These are phyloP conservation scores for Aspergillus sp. DNA, from an alignment of 2,329 filamentous ascomycete species.

Conservation along the genomic window DNA sequence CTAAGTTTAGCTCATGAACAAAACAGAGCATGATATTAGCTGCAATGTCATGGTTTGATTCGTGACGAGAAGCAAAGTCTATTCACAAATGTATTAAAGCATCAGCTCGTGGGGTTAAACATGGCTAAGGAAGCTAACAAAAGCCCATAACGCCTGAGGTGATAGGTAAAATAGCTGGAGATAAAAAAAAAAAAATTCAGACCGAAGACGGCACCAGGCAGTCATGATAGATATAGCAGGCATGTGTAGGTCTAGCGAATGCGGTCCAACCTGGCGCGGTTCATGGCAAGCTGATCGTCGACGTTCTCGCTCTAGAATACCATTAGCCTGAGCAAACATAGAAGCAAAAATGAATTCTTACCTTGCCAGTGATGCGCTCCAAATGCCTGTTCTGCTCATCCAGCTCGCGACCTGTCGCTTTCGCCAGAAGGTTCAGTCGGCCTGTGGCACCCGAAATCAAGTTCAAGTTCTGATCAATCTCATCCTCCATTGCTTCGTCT, in stretches of 20 bases:
- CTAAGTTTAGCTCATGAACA: not conserved
- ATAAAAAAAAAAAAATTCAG: slow-evolving; percentile 9
- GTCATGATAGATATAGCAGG: slow-evolving; percentile 13
- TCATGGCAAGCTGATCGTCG: slow-evolving; percentile 77
- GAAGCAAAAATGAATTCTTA: slow-evolving; percentile 39
- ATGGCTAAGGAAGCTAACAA: slow-evolving; percentile 5
- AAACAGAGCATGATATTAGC: not conserved
- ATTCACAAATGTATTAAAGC: slow-evolving; percentile 1
- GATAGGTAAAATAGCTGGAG: slow-evolving; percentile 6
- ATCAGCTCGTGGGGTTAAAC: not conserved
- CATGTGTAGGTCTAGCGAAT: slow-evolving; percentile 33
- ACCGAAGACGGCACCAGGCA: slow-evolving; percentile 32
- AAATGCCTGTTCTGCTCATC: slow-evolving; percentile 76
- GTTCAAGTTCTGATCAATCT: slow-evolving; percentile 67
- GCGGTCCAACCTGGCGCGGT: slow-evolving; percentile 68
- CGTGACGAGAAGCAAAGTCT: not conserved
- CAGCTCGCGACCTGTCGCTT: slow-evolving; percentile 72
- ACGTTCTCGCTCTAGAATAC: slow-evolving; percentile 70
- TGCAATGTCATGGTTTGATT: not conserved
- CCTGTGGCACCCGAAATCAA: slow-evolving; percentile 62
- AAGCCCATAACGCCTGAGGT: slow-evolving; percentile 25
- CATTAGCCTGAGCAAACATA: slow-evolving; percentile 21
- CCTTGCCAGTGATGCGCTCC: slow-evolving; percentile 75
- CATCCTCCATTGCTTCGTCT: slow-evolving; percentile 68
- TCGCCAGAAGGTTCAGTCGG: slow-evolving; percentile 70